Conservation (phyloP, 2,329 filamentous ascomycete genomes). For the Fusarium duplospermum region DNA sequence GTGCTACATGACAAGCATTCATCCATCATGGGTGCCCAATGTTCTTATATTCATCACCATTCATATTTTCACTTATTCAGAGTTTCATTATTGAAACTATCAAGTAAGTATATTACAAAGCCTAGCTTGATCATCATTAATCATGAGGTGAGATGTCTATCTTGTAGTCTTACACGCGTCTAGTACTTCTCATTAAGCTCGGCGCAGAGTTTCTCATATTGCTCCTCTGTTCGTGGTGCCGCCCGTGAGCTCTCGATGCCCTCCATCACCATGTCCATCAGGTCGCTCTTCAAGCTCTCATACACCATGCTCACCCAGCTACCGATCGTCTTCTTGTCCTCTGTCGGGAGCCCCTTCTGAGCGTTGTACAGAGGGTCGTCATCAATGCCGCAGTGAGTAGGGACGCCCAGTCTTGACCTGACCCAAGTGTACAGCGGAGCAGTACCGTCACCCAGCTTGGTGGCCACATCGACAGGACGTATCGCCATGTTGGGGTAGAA, state of each 20-base stretch:
- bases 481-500: conserved; percentile 45
- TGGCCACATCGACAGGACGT: conserved; percentile 39
- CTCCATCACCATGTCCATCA: conserved; percentile 47
- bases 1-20: background rate
- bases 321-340: conserved; percentile 49
- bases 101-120: background rate
- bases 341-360: conserved; percentile 32
- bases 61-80: background rate
- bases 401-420: conserved; percentile 43
- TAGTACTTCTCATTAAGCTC: conserved; percentile 21
- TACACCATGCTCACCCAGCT: conserved; percentile 48
- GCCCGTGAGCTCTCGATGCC: conserved; percentile 31
- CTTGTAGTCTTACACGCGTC: background rate
- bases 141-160: conserved; percentile 28
- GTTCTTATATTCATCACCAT: background rate
- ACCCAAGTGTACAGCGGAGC: conserved; percentile 47
- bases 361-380: conserved; percentile 46
- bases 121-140: background rate
- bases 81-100: background rate
- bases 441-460: conserved; percentile 46
- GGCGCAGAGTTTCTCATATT: conserved; percentile 40
- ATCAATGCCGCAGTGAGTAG: conserved; percentile 47
- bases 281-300: conserved; percentile 43
- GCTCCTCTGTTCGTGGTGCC: conserved; percentile 33
- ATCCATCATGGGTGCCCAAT: background rate